These are phyloP conservation scores for Suillus bovinus DNA, from an alignment of 768 basidiomycete genomes.

Conservation along the genomic window DNA sequence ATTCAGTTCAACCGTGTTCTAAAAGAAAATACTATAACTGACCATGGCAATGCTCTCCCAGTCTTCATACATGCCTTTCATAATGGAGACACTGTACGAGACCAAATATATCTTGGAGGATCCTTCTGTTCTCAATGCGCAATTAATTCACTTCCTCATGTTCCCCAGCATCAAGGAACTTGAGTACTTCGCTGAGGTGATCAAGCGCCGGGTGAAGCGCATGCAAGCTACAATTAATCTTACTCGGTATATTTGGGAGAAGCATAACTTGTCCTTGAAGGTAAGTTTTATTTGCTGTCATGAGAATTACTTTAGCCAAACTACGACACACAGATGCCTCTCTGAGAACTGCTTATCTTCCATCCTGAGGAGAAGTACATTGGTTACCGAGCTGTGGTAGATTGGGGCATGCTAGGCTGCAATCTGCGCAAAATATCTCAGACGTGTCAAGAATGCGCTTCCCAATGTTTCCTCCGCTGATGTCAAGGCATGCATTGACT, in stretches of 20 bases:
- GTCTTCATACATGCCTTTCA: constrained; percentile 98
- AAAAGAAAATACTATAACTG: not conserved
- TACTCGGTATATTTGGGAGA: constrained; percentile 84
- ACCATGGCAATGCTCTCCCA: constrained; percentile 30
- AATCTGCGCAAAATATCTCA: constrained; percentile 93
- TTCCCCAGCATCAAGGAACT: constrained; percentile 92
- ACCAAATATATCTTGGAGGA: constrained; percentile 83
- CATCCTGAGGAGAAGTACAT: constrained; percentile 85
- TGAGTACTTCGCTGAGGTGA: constrained; percentile 93
- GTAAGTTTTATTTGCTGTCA: constrained; percentile 42
- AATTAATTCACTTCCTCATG: constrained; percentile 92
- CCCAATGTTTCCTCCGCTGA: constrained; percentile 79
- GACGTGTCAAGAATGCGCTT: constrained; percentile 84
- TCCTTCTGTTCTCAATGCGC: constrained; percentile 67
- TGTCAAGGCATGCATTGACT: constrained; percentile 73
- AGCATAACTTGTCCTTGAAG: constrained; percentile 85
- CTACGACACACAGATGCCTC: constrained; percentile 62
- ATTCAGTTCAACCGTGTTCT: constrained; percentile 87
- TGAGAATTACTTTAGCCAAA: constrained; percentile 3
- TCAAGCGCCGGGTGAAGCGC: constrained; percentile 91
- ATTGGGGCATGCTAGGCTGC: constrained; percentile 90
- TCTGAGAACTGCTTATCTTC: constrained; percentile 93
- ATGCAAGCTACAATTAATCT: constrained; percentile 96
- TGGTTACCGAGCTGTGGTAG: constrained; percentile 87
- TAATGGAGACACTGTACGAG: constrained; percentile 96